Evolutionary conservation across 192 early-diverging fungal species (phyloP), one percentile per base, ranked within the genome.

Genomic region (Podila verticillata): DNA sequence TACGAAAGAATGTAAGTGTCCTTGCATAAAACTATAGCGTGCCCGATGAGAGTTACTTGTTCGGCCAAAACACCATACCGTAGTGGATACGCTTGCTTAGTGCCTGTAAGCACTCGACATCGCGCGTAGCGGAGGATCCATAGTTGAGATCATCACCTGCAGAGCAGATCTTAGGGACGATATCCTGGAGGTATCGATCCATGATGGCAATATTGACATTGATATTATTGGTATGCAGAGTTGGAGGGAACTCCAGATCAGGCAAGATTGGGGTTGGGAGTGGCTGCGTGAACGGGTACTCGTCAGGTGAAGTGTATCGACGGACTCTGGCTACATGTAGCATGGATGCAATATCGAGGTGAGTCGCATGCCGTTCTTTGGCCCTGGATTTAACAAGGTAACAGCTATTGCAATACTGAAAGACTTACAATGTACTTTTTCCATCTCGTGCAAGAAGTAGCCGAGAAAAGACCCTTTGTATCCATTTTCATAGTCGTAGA

Each of bases 51-150:
- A 39, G 34, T 22, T 7, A 17, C n/a, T n/a, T 4, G 58, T 39
- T 39, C 36, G 47, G 26, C 36, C 19, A 47, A 57, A 68, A 31
- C 30, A 83, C 19, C 6, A 62, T 86, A 91, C 95, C 98, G 70
- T 95, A 97, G 84, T 99, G 98, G 71, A 99, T 97, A 65, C 98
- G 89, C 54, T 94, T 89, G 68, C 93, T 95, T 32, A 99, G 86
- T 0, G 94, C 89, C 83, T 99, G 98, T 26, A 99, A 82, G 26
- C 93, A 95, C 58, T 96, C 94, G 19, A 96, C 92, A 82, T 99
- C 98, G 60, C 93, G 90, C 28, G 97, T 98, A 7, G 97, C 94
- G n/a, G 96, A 87, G 12, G 92, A 92, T 26, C 98, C 98, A 83
- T 98, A 95, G 84, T 99, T 96, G 17, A 78, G 74, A 77, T 99